Evolutionary conservation across 495 filamentous ascomycete species (phyloP), one percentile per base, ranked within the genome.

Genomic region (Penicillium simplicissimum): DNA sequence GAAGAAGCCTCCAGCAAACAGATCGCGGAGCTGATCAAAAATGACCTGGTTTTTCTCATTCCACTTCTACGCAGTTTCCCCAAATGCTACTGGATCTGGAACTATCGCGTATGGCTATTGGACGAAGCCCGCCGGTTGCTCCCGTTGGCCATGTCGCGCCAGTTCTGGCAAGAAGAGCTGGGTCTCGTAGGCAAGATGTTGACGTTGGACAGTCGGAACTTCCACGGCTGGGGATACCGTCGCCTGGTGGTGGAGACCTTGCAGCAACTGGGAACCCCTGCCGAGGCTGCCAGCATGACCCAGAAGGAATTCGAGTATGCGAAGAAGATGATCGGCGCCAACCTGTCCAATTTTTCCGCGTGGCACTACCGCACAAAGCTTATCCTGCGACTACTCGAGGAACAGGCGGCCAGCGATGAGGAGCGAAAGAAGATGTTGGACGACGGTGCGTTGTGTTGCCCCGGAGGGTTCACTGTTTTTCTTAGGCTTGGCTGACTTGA

Each of bases 31-130:
- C 75, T 89, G 61, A 79, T 84, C 72, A 81, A 87, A 43, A 82
- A 78, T 62, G 95, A 98, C 66, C 81, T 98, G 28, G 71, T 75
- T 25, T 95, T 97, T 71, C 84, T 93, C 38, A 81, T 97, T 38
- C 91, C 91, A 3, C 82, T 99, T 13, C 86, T 98, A 38, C 80
- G 86, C 36, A 85, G 91, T 62, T 92, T 85, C 66, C 96, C 95
- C 25, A 99, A 99, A 77, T 98, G 95, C 80, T 99, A 99, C 80
- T 97, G 95, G 93, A 91, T 99, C 45, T 99, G 95, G 95, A 96
- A 96, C 72, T 91, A 97, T 76, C 88, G 95, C n/a, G 75, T 87
- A 13, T 98, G 96, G 95, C 77, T 93, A 1, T 79, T 99, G 17
- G 77, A 88, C 49, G 85, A 91, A 71, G 86, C 87, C 47, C 88